phyloP scores from a whole-genome alignment of 2,329 filamentous ascomycete species.

The Madurella fahalii region DNA sequence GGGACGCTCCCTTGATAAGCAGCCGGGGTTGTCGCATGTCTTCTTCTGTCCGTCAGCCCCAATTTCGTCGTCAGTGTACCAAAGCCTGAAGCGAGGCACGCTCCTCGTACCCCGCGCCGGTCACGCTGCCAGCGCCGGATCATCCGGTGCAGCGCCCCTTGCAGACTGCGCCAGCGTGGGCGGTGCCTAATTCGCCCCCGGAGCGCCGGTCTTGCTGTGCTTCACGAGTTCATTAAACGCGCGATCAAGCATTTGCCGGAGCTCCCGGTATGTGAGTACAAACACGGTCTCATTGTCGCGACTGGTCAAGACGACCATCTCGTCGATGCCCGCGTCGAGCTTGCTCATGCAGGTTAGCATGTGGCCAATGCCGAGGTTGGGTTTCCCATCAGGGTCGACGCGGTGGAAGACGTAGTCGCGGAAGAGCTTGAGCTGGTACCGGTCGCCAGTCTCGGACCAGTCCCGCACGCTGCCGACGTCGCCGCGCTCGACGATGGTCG shows the following conservation, averaged over 20 bases:
- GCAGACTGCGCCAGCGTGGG: background rate
- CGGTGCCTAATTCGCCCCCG: conserved; percentile 20
- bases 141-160: background rate
- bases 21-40: no score
- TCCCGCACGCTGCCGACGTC: conserved; percentile 72
- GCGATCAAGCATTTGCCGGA: conserved; percentile 62
- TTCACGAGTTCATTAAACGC: conserved; percentile 58
- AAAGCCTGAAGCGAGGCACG: no score
- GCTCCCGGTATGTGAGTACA: conserved; percentile 83
- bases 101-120: no score
- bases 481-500: conserved; percentile 82
- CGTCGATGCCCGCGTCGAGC: conserved; percentile 82
- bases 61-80: no score
- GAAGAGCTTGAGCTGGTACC: conserved; percentile 91
- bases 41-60: no score
- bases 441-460: conserved; percentile 91
- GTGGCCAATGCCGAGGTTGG: conserved; percentile 82
- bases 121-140: background rate
- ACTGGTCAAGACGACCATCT: conserved; percentile 80
- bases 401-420: conserved; percentile 97
- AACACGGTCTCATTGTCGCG: conserved; percentile 88
- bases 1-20: no score
- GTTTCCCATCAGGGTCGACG: conserved; percentile 77
- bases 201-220: conserved; percentile 29
- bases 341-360: conserved; percentile 86